A percentile compares a stretch with the other conserved stretches of the same genome.
These are phyloP conservation scores for Boletus fagicola DNA, from an alignment of 768 basidiomycete genomes.

Conservation along the genomic window DNA sequence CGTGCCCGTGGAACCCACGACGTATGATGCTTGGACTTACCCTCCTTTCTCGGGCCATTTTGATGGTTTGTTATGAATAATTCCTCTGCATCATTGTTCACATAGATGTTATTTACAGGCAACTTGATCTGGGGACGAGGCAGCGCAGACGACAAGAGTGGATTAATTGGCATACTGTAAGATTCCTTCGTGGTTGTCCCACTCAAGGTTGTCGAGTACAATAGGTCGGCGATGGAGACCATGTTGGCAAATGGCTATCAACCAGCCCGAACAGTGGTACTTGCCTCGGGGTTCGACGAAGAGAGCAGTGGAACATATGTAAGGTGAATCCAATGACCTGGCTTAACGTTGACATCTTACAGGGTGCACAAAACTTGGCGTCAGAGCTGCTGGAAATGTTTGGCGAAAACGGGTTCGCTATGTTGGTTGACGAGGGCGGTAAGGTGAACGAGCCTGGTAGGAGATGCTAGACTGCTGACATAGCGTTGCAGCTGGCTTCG, in stretches of 20 bases:
- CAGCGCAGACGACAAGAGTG: constrained; percentile 58
- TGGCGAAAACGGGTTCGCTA: constrained; percentile 67
- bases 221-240: constrained; percentile 57
- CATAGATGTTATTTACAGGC: constrained; percentile 19
- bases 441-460: constrained; percentile 18
- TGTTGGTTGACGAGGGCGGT: constrained; percentile 91
- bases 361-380: constrained; percentile 57
- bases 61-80: constrained; percentile 40
- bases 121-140: constrained; percentile 51
- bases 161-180: constrained; percentile 66
- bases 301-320: constrained; percentile 57
- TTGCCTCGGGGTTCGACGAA: constrained; percentile 77
- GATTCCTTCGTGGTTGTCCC: background rate
- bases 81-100: background rate
- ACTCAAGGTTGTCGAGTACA: background rate
- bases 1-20: constrained; percentile 60
- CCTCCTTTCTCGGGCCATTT: constrained; percentile 64
- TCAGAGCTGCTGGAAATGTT: constrained; percentile 54
- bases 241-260: constrained; percentile 60
- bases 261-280: constrained; percentile 60
- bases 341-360: background rate
- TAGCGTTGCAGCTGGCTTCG: constrained; percentile 44
- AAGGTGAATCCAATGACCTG: constrained; percentile 3
- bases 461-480: background rate
- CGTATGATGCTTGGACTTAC: constrained; percentile 54